Evolutionary conservation across 73 alveolate genomes (phyloP), one percentile per base, ranked within the genome.

Genomic region (Diophrys appendiculata): DNA sequence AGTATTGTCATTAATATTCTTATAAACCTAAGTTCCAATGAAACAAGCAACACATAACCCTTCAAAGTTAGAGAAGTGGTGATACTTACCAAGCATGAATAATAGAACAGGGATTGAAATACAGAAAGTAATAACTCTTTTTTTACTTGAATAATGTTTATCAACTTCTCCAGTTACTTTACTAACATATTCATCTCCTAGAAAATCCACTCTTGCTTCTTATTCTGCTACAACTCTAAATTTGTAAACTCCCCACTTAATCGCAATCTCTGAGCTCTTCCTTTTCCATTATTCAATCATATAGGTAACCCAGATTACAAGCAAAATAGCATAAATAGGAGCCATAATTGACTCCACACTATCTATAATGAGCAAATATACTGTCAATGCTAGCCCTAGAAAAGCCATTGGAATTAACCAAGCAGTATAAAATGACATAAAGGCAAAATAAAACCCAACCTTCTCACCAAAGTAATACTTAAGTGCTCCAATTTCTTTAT

Each of bases 391-490:
- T 55, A 91, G 72, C 0, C 98, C 97, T 29, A 91, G 29, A 18
- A 81, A 0, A 0, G 95, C 87, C 35, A 97, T 97, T 56, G 81
- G 72, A 1, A 91, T 31, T 54, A 91, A 54, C 98, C 98, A 94
- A 14, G 91, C 76, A 33, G 93, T 85, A 78, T 83, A 91, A 82
- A 78, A 92, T 0, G 91, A 67, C 73, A 91, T 69, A 94, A 96
- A 94, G 24, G 97, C 93, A 84, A 56, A 94, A 83, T 94, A 91
- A 74, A 91, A 87, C 24, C 94, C 98, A 22, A 90, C 73, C 29
- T 90, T 75, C 70, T 92, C 95, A 1, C 98, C 98, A 69, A 88
- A 89, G 87, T 86, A 81, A 54, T 77, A 70, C 73, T 91, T 86
- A 64, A 94, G 55, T 22, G 81, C n/a, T n/a, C 73, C 52, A 18